phyloP scores from a whole-genome alignment of 345 rosid species.

The Euphorbia tirucalli region DNA sequence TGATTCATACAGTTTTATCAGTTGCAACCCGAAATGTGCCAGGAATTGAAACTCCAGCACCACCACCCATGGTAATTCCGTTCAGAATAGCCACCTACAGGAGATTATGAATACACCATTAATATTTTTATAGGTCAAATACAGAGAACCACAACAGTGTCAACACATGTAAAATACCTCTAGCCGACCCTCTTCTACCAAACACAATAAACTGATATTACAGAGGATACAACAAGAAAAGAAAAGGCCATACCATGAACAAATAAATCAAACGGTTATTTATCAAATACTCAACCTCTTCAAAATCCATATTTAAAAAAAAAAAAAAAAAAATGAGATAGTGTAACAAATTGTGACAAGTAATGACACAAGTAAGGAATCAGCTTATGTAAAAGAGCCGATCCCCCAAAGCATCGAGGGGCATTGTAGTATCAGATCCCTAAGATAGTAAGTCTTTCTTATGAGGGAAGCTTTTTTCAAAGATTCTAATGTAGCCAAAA shows the following conservation, averaged over 20 bases:
- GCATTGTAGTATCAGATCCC: too few species aligned
- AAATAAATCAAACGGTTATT: neutral
- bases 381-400: too few species aligned
- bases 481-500: too few species aligned
- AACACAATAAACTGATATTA: neutral
- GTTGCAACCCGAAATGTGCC: conserved; percentile 84
- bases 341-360: neutral
- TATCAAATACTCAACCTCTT: too few species aligned
- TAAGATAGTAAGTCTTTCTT: too few species aligned
- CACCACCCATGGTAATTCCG: conserved; percentile 97
- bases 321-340: too few species aligned
- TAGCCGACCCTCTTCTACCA: neutral
- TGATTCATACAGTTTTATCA: conserved; percentile 64
- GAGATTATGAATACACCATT: conserved; percentile 7
- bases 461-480: too few species aligned
- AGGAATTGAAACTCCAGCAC: conserved; percentile 90
- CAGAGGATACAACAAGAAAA: too few species aligned
- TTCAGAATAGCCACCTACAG: conserved; percentile 75
- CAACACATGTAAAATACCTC: neutral
- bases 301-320: too few species aligned
- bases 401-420: too few species aligned
- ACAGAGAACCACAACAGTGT: neutral
- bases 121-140: too few species aligned
- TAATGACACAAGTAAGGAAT: too few species aligned
- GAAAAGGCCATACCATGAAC: neutral